Conservation (phyloP, 495 filamentous ascomycete species). For the Geopyxis carbonaria region DNA sequence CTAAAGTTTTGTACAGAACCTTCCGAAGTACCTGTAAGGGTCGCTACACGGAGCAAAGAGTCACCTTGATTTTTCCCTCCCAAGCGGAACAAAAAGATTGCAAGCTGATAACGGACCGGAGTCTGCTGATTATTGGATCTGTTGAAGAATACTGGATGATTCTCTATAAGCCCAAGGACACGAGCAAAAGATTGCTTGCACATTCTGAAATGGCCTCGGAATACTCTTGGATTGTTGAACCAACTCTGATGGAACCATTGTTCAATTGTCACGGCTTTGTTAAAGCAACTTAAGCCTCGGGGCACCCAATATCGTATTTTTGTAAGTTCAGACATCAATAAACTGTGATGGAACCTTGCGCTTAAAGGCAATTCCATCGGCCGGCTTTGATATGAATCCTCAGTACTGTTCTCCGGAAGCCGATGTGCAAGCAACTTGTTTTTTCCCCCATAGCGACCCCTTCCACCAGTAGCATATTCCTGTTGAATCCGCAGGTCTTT, state of each 20-base stretch:
- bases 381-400: too few relatives aligned
- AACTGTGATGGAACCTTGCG: too few relatives aligned
- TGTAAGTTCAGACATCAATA: too few relatives aligned
- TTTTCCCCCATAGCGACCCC: too few relatives aligned
- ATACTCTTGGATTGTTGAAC: not conserved
- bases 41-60: not conserved
- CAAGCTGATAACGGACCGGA: constrained; percentile 2
- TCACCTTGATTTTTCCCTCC: not conserved
- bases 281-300: too few relatives aligned
- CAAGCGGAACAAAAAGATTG: constrained; percentile 1
- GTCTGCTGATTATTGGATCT: not conserved
- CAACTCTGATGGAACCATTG: not conserved
- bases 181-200: not conserved
- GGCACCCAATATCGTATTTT: too few relatives aligned
- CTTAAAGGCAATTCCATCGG: too few relatives aligned
- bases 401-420: too few relatives aligned
- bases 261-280: too few relatives aligned
- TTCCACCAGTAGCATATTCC: too few relatives aligned
- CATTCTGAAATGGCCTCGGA: not conserved
- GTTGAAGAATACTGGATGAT: not conserved
- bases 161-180: not conserved
- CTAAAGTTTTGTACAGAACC: not conserved
- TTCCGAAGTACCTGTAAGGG: not conserved
- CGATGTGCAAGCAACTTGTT: too few relatives aligned
- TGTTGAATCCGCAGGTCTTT: too few relatives aligned